Conservation (phyloP, 1,284 basidiomycete species). For the Inonotus obliquus region DNA sequence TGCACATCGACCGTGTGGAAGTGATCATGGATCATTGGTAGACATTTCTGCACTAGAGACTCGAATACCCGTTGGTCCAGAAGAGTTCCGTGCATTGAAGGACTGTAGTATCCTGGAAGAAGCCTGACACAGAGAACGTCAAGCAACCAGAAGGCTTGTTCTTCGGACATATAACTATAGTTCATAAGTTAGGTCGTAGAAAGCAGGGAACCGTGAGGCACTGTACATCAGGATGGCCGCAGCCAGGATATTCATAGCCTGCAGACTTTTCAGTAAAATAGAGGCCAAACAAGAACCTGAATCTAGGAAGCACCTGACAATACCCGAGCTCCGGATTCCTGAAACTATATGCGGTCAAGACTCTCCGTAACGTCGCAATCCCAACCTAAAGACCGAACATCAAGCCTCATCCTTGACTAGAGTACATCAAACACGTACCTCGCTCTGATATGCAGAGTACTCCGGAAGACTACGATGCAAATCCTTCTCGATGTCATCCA, state of each 20-base stretch:
- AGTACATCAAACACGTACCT: constrained; percentile 37
- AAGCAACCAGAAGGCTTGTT: constrained; percentile 97
- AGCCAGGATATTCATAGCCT: constrained; percentile 93
- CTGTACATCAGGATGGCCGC: constrained; percentile 87
- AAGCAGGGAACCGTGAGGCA: background rate
- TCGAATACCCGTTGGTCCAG: constrained; percentile 98
- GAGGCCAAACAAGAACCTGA: background rate
- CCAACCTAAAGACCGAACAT: constrained; percentile 35
- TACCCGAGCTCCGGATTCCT: constrained; percentile 93
- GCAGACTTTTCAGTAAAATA: constrained; percentile 16
- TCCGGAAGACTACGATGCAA: constrained; percentile 92
- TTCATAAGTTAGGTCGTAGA: constrained; percentile 19
- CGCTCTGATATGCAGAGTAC: constrained; percentile 89
- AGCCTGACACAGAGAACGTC: constrained; percentile 94
- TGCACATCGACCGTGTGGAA: constrained; percentile 93
- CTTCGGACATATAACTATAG: constrained; percentile 94
- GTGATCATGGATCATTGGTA: constrained; percentile 93
- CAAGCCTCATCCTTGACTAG: background rate
- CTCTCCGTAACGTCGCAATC: constrained; percentile 79
- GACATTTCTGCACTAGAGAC: constrained; percentile 85
- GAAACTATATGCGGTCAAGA: constrained; percentile 95
- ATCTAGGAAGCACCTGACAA: constrained; percentile 54
- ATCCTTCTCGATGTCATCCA: constrained; percentile 99
- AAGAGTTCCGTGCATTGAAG: constrained; percentile 98
- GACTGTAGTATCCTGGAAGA: constrained; percentile 96